phyloP scores from a whole-genome alignment of 2,329 filamentous ascomycete species.

The Colletotrichum neosansevieriae region DNA sequence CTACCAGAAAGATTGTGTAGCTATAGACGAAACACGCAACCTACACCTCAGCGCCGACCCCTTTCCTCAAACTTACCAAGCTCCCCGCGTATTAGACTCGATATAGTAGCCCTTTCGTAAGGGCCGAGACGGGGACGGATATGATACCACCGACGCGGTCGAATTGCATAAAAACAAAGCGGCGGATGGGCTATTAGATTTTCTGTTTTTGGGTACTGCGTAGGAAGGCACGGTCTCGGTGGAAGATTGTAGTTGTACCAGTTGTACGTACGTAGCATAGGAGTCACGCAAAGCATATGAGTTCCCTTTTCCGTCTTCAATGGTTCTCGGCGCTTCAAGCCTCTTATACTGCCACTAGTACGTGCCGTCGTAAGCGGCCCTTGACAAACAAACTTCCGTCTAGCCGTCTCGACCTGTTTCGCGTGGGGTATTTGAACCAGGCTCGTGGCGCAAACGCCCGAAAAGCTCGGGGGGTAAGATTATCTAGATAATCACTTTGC shows the following conservation, averaged over 20 bases:
- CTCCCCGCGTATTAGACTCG: constrained; percentile 26
- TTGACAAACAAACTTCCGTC: neutral
- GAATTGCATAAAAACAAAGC: constrained; percentile 35
- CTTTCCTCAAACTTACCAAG: constrained; percentile 16
- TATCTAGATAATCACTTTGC: too few relatives aligned
- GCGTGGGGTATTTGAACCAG: neutral
- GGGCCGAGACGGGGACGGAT: constrained; percentile 24
- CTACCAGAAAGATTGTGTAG: constrained; percentile 27
- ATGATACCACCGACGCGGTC: constrained; percentile 33
- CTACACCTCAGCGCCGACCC: constrained; percentile 19
- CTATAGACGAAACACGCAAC: constrained; percentile 25
- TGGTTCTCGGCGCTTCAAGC: neutral
- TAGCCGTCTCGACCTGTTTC: neutral
- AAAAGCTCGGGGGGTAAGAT: too few relatives aligned
- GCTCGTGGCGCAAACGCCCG: too few relatives aligned
- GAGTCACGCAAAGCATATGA: constrained; percentile 43
- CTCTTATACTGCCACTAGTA: neutral
- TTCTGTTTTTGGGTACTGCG: constrained; percentile 28
- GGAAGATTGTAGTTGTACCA: constrained; percentile 42
- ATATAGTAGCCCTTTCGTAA: neutral
- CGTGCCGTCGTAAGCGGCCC: neutral
- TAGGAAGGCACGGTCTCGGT: constrained; percentile 15
- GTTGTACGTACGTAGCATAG: constrained; percentile 41
- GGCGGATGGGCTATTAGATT: constrained; percentile 30
- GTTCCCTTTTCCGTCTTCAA: constrained; percentile 32